Conservation (phyloP, 176 grass and related monocot species). For the Rhynchospora pubera region DNA sequence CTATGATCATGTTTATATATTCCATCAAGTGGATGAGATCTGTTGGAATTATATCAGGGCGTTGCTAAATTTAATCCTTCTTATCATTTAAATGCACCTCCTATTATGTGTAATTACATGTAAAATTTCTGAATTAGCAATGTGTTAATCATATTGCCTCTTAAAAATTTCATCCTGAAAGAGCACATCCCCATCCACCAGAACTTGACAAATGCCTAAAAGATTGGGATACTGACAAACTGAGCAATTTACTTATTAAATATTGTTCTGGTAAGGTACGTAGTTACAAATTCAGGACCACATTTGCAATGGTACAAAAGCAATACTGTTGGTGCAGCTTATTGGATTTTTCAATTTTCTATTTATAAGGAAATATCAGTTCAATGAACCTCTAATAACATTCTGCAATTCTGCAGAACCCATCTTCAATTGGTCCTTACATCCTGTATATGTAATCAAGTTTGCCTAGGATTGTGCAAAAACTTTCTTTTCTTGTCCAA, state of each 20-base stretch:
- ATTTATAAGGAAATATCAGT: neutral
- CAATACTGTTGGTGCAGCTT: neutral
- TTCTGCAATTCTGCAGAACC: neutral
- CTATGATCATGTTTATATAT: neutral
- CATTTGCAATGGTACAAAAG: neutral
- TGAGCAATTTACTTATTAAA: too few species aligned
- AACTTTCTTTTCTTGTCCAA: neutral
- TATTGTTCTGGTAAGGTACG: neutral
- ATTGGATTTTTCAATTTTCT: neutral
- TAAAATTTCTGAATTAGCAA: neutral
- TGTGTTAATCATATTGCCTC: neutral
- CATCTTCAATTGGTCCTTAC: too few species aligned
- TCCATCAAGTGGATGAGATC: neutral
- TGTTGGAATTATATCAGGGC: neutral
- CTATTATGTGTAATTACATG: neutral
- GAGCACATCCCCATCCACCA: too few species aligned
- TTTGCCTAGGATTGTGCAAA: neutral
- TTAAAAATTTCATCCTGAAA: neutral
- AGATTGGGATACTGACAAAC: neutral
- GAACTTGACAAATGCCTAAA: neutral
- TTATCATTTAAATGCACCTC: neutral
- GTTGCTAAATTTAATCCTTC: neutral
- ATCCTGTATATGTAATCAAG: neutral
- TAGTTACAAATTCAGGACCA: neutral
- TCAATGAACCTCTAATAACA: neutral